These are phyloP conservation scores for Sporobolus alterniflorus DNA, from an alignment of 202 grass and related monocot species.

Conservation along the genomic window DNA sequence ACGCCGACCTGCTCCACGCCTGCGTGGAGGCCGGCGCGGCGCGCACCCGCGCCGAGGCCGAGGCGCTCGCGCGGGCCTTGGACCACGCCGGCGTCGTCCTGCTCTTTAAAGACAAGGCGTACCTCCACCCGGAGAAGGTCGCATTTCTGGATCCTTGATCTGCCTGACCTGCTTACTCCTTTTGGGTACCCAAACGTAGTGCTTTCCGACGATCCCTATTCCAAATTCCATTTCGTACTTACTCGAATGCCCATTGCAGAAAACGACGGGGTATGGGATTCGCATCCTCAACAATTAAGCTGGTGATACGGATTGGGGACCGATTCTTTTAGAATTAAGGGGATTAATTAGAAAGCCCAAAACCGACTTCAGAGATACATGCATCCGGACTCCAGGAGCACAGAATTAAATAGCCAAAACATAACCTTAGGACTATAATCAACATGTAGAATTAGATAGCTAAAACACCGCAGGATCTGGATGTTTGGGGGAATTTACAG, in stretches of 20 bases:
- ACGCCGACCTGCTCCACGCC: slow-evolving; percentile 55
- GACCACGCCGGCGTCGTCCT: slow-evolving; percentile 64
- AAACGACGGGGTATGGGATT: not conserved
- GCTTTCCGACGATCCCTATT: not conserved
- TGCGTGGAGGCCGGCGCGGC: slow-evolving; percentile 55
- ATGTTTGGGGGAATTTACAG: too few relatives aligned
- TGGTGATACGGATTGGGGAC: too few relatives aligned
- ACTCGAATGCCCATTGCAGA: too few relatives aligned
- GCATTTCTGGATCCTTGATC: not conserved
- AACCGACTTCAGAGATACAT: too few relatives aligned
- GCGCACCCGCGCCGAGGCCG: slow-evolving; percentile 50
- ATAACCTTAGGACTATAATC: too few relatives aligned
- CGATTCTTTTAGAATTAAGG: too few relatives aligned
- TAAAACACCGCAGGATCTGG: too few relatives aligned
- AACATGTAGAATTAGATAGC: too few relatives aligned
- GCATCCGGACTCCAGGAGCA: too few relatives aligned
- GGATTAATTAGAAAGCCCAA: too few relatives aligned
- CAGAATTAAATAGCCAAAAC: too few relatives aligned
- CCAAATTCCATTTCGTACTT: not conserved
- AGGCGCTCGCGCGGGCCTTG: slow-evolving; percentile 43
- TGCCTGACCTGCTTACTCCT: not conserved
- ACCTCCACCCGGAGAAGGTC: slow-evolving; percentile 71
- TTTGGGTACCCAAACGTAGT: not conserved
- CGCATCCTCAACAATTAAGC: too few relatives aligned
- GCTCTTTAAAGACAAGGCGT: slow-evolving; percentile 69